Evolutionary conservation across 1,284 basidiomycete species (phyloP).

Genomic region (Sphagnurus paluster): DNA sequence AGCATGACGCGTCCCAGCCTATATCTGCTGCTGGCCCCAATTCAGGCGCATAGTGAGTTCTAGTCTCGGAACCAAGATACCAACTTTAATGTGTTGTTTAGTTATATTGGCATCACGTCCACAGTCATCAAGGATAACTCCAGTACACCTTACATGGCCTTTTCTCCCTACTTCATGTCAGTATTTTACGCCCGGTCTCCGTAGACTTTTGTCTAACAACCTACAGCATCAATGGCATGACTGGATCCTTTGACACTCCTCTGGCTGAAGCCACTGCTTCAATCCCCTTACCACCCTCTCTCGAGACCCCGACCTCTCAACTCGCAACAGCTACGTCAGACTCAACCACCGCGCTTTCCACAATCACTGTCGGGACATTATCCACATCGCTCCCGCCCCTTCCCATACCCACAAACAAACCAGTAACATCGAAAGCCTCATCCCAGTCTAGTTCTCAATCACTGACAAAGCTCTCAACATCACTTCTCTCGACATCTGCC

Average conservation of each 20-base stretch:
- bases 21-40: conserved; percentile 51
- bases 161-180: conserved; percentile 51
- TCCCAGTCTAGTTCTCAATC: conserved; percentile 1
- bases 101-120: conserved; percentile 63
- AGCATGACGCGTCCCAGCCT: conserved; percentile 30
- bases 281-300: conserved; percentile 45
- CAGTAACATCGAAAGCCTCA: conserved; percentile 2
- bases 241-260: conserved; percentile 52
- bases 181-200: background rate
- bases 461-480: conserved; percentile 14
- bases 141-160: conserved; percentile 39
- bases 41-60: conserved; percentile 54
- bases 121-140: conserved; percentile 34
- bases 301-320: conserved; percentile 26
- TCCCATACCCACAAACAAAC: background rate
- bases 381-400: conserved; percentile 26
- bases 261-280: conserved; percentile 47
- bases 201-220: background rate
- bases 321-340: conserved; percentile 12
- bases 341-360: conserved; percentile 16
- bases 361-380: conserved; percentile 36
- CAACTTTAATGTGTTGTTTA: conserved; percentile 29
- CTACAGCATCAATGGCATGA: conserved; percentile 55
- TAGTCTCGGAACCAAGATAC: too few species aligned
- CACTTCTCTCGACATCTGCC: conserved; percentile 6